Evolutionary conservation across 345 rosid genomes (phyloP).

Genomic region (Arabis hirsuta): DNA sequence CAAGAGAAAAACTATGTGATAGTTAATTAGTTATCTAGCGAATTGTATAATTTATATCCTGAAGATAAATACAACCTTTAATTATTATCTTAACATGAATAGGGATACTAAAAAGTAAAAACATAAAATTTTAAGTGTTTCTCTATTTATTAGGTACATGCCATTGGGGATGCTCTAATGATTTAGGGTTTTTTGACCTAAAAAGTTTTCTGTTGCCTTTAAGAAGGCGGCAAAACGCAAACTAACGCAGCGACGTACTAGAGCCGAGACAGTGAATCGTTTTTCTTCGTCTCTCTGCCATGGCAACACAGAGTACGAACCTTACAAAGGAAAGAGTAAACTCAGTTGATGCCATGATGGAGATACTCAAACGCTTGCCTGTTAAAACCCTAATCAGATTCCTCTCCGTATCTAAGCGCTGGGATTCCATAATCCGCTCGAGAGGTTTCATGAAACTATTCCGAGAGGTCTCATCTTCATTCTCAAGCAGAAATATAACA

Average conservation of each 20-base stretch:
- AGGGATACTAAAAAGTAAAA: too few species aligned
- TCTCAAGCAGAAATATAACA: not conserved
- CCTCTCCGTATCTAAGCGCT: not conserved
- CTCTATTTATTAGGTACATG: too few species aligned
- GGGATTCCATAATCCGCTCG: not conserved
- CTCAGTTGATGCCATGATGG: not conserved
- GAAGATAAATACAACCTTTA: too few species aligned
- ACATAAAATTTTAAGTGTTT: too few species aligned
- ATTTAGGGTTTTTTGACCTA: not conserved
- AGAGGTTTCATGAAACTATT: conserved; percentile 12
- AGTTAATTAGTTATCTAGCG: too few species aligned
- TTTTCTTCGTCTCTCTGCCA: not conserved
- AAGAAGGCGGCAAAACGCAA: not conserved
- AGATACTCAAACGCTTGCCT: conserved; percentile 13
- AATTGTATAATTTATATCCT: too few species aligned
- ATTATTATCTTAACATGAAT: too few species aligned
- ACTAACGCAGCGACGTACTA: too few species aligned
- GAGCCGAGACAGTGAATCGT: too few species aligned
- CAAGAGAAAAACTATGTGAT: too few species aligned
- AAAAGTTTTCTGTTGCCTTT: not conserved
- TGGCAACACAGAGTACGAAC: not conserved
- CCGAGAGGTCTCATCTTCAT: not conserved
- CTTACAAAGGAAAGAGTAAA: not conserved
- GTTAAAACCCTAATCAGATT: not conserved
- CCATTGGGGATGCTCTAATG: too few species aligned